Evolutionary conservation across 176 grass and related monocot species (phyloP), one percentile per base, ranked within the genome.

Genomic region (Rhynchospora breviuscula): DNA sequence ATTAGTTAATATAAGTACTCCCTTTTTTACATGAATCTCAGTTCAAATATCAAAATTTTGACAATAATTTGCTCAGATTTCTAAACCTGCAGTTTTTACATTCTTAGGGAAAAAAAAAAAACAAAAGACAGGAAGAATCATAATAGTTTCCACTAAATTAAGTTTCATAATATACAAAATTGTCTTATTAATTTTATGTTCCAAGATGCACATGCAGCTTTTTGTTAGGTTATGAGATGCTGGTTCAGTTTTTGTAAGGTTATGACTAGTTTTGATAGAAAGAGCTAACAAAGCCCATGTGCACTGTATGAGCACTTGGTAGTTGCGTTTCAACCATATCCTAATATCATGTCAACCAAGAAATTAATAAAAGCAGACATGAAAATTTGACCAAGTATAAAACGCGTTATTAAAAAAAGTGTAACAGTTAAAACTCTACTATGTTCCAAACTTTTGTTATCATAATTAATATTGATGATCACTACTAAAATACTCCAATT

Each of bases 221-320:
- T 53, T 74, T 29, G 73, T 78, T 78, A 18, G 48, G 23, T 56
- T 56, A 47, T 19, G 43, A 46, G 67, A 47, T 71, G 35, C 67
- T 3, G 67, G 46, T 71, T 29, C 12, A 47, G 67, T 35, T 71
- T 71, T 71, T 71, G 67, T 71, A 21, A 71, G 67, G 68, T 72
- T 72, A 53, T 14, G 51, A 54, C 56, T 33, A 53, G 49, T 77
- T 77, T 78, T 26, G 51, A 78, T 78, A 9, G 10, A 33, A 78
- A 78, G 73, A 33, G 6, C 7, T 21, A 45, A 8, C 49, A 29
- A 3, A 57, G 52, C 14, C 72, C 73, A 78, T 57, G 73, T 78
- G 73, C 73, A 77, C 15, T 33, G 48, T 29, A 54, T 56, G 23
- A 62, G 19, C 48, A 26, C 21, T 56, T 13, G 23, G 29, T 77